Conservation (phyloP, 1,284 basidiomycete genomes). For the Entoloma clypeatum region DNA sequence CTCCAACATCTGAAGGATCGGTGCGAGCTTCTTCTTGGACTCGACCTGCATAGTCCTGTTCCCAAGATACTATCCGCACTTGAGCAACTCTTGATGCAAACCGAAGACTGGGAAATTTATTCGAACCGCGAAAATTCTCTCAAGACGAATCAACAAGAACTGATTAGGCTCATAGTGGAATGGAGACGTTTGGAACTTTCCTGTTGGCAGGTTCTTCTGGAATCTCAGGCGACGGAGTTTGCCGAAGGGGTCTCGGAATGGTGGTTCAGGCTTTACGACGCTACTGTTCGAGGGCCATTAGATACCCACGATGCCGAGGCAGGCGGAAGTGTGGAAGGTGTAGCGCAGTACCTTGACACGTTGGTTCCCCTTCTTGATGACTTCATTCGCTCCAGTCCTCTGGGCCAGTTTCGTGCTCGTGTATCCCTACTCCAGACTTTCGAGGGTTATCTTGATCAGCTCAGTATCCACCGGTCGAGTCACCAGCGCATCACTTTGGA, state of each 20-base stretch:
- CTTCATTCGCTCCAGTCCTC: slow-evolving; percentile 74
- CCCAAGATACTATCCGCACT: slow-evolving; percentile 83
- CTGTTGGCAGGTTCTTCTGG: slow-evolving; percentile 83
- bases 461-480: slow-evolving; percentile 29
- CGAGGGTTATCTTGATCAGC: slow-evolving; percentile 41
- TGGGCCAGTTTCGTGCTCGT: slow-evolving; percentile 80
- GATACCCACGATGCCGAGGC: slow-evolving; percentile 40
- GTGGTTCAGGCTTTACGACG: slow-evolving; percentile 93
- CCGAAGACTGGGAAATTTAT: slow-evolving; percentile 96
- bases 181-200: slow-evolving; percentile 91
- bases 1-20: slow-evolving; percentile 81
- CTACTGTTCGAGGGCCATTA: slow-evolving; percentile 63
- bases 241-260: slow-evolving; percentile 68
- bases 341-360: slow-evolving; percentile 57
- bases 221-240: slow-evolving; percentile 66
- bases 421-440: slow-evolving; percentile 74
- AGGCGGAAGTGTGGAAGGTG: slow-evolving; percentile 24
- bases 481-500: slow-evolving; percentile 31
- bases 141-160: slow-evolving; percentile 57
- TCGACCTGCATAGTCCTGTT: slow-evolving; percentile 71
- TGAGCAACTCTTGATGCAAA: slow-evolving; percentile 85
- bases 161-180: slow-evolving; percentile 77
- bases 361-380: slow-evolving; percentile 81
- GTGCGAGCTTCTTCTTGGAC: slow-evolving; percentile 65
- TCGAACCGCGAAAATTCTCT: slow-evolving; percentile 87